Evolutionary conservation across 768 basidiomycete genomes (phyloP), one percentile per base, ranked within the genome.

Genomic region (Collybia nuda): DNA sequence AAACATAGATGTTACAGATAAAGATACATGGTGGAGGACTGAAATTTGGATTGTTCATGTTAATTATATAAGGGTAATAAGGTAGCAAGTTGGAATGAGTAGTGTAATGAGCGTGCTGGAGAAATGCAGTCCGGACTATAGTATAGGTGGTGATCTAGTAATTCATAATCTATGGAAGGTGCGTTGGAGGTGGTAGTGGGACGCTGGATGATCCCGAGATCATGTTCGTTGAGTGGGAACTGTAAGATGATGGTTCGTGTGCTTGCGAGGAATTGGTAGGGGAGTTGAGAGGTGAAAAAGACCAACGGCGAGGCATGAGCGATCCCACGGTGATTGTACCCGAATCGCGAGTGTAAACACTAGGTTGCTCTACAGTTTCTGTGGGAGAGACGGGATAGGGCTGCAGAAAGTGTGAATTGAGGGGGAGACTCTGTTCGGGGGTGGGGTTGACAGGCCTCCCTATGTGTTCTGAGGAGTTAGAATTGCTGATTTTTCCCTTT

Each of bases 371-470:
- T 50, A 64, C 59, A 44, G 68, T 64, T 21, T 59, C 67, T 17
- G 72, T 74, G 2, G 77, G 74, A 18, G 76, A 74, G 7, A 77
- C 67, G 9, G 76, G 76, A 56, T 76, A 78, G 2, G 78, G 70
- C 26, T 74, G 72, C 22, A 73, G 68, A 47, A 77, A 50, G 23
- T 66, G 48, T 1, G 75, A 67, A 51, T 79, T 75, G 5, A 76
- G 59, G 0, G 65, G 65, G 9, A 69, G 47, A 44, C 72, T 75
- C 35, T 71, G 69, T 37, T 79, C 72, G 17, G 82, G 81, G 0
- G 81, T 82, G 1, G 83, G 80, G 50, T 84, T 82, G 37, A 67
- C 55, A 4, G 80, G 76, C 23, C 80, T 72, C 21, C 60, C 62
- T 17, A 61, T 53, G 19, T 50, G 50, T 18, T 51, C 54, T 29